Evolutionary conservation across 768 basidiomycete genomes (phyloP).

Genomic region (Lentinula boryana): DNA sequence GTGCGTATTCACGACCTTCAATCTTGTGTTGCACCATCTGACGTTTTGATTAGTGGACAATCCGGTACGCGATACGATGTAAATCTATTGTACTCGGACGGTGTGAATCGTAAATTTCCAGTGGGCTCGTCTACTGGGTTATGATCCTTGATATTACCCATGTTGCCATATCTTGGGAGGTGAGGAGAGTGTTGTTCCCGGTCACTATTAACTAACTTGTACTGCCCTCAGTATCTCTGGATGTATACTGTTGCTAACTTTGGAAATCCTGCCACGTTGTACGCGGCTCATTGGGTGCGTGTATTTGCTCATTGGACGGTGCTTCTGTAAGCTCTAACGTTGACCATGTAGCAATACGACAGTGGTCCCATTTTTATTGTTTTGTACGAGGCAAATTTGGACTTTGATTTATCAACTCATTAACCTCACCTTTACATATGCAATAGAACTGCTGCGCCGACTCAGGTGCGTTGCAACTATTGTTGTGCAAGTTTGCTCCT

Average conservation of each 20-base stretch:
- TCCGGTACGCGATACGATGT: too few relatives aligned
- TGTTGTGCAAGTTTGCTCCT: not conserved
- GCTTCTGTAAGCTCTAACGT: not conserved
- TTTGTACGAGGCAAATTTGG: not conserved
- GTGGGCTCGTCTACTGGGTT: not conserved
- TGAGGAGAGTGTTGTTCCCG: not conserved
- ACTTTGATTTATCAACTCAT: not conserved
- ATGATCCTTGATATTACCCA: not conserved
- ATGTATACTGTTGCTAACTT: not conserved
- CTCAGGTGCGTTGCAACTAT: not conserved
- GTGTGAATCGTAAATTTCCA: not conserved
- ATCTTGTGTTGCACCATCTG: not conserved
- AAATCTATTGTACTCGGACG: too few relatives aligned
- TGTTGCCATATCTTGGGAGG: not conserved
- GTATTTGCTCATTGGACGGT: not conserved
- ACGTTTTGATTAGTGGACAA: not conserved
- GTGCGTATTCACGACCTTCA: not conserved
- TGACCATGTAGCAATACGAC: not conserved
- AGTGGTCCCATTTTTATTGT: not conserved
- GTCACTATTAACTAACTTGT: not conserved
- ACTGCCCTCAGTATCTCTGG: not conserved
- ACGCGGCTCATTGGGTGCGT: not conserved
- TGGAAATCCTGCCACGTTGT: not conserved
- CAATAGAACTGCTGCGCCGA: not conserved
- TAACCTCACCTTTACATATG: not conserved